phyloP scores from a whole-genome alignment of 257 asterid species.

The Coffea canephora region DNA sequence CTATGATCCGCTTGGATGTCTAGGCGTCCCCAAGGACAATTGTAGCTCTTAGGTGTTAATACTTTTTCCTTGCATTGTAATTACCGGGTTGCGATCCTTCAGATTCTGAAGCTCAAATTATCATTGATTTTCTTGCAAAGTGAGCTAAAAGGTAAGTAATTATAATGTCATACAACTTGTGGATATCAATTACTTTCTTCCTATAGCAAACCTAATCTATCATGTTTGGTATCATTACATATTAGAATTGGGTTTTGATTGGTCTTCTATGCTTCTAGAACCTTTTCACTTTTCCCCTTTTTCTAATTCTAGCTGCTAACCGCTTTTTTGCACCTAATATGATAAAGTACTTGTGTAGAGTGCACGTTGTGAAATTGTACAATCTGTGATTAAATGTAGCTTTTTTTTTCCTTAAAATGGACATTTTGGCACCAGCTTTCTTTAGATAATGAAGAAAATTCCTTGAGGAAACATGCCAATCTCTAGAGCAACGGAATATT shows the following conservation, averaged over 20 bases:
- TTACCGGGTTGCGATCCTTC: not conserved
- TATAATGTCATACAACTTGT: not conserved
- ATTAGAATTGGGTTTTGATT: not conserved
- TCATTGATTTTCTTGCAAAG: not conserved
- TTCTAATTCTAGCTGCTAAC: not conserved
- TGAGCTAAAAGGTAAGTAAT: not conserved
- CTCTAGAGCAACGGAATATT: not conserved
- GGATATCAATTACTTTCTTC: not conserved
- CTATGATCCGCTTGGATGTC: not conserved
- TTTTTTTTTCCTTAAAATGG: not conserved
- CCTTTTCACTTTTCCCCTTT: not conserved
- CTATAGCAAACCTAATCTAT: not conserved
- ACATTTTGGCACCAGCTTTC: not conserved
- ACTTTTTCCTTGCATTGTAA: not conserved
- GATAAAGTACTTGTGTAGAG: not conserved
- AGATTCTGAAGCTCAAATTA: not conserved
- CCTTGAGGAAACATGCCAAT: not conserved
- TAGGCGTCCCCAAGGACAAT: not conserved
- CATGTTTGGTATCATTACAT: not conserved
- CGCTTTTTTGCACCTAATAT: not conserved
- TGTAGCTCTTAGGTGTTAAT: not conserved
- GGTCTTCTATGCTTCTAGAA: not conserved
- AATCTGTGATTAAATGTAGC: not conserved
- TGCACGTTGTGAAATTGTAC: not conserved
- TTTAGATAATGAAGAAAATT: not conserved